Evolutionary conservation across 768 basidiomycete genomes (phyloP), one percentile per base, ranked within the genome.

Genomic region (Leucocoprinus leucothites): DNA sequence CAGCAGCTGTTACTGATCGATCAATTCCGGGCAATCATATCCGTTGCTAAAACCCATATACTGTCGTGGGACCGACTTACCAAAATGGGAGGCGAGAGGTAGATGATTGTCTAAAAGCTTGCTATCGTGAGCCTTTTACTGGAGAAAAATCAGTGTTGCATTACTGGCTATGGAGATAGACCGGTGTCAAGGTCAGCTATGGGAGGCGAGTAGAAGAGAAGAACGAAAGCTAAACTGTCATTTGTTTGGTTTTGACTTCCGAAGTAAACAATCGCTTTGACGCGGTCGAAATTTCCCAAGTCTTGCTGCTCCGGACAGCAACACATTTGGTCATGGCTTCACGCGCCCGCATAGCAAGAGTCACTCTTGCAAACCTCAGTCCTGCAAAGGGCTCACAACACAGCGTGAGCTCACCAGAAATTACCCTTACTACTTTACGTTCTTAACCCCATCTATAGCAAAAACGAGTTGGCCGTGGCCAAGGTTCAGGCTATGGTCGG

Each of bases 401-500:
- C 52, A 81, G 81, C 59, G 91, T 88, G 58, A 57, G 61, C 61
- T 8, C 14, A 51, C 45, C 48, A 48, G 24, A 34, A 34, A 34
- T 34, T 40, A 28, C 18, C 49, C 25, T 6, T 35, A 11, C 14
- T 22, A 24, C 22, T 19, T 11, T 31, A 16, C 35, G 14, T 22
- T 46, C 47, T 41, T 48, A 7, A 46, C 54, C 49, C 58, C 55
- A 36, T 52, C 16, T 52, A 11, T 42, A 95, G 93, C 86, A 88
- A 87, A 93, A 94, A 85, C 91, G 96, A 67, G 81, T 94, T 24
- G 96, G 97, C 65, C 80, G 96, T 65, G 96, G 96, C 65, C 89
- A 92, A 73, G 91, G 91, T 26, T 94, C 93, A 2, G 89, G 89
- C 24, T 82, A 89, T 56, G 97, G 97, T 60, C 87, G 93, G 58